Evolutionary conservation across 208 protist genomes (phyloP), one percentile per base, ranked within the genome.

Genomic region (Wallacemonas sp.): DNA sequence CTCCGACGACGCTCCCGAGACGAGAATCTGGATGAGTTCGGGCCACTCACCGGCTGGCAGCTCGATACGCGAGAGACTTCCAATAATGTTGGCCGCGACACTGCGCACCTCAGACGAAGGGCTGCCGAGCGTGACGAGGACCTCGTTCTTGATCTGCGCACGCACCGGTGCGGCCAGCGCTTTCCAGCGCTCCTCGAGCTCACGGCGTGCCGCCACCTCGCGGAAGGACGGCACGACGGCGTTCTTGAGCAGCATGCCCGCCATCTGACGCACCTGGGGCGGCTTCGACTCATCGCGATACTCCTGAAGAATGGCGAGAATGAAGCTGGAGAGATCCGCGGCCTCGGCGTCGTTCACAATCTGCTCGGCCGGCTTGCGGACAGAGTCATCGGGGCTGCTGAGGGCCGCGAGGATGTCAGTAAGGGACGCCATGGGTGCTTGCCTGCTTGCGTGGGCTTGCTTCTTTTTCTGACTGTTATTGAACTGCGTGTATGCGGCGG

Each of bases 161-260:
- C 88, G 83, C 23, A 88, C 78, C 2, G 83, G 60, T 5, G 77
- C 58, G 0, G 76, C 58, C 17, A 97, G 72, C n/a, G 58, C 38
- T 29, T 82, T 78, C 90, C 93, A 97, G 21, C 81, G 66, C 67
- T 67, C 52, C 61, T 92, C 87, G 26, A 97, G 68, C 27, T 55
- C 57, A 12, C 78, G 70, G 44, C 90, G 85, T 29, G 80, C 83
- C 8, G 78, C 78, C 29, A 84, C 72, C 62, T 97, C 86, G 41
- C 88, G 86, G 4, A 91, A 78, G 49, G 93, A 95, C 24, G 88
- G 90, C n/a, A 81, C 85, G 1, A 99, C 78, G 49, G 93, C 77
- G 77, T 99, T 99, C 80, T 99, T 99, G 19, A 99, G 74, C 30
- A 98, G 64, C 21, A 92, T 85, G 49, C 95, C 95, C 5, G 98